phyloP scores from a whole-genome alignment of 345 rosid species.

The Eucalyptus polybractea region DNA sequence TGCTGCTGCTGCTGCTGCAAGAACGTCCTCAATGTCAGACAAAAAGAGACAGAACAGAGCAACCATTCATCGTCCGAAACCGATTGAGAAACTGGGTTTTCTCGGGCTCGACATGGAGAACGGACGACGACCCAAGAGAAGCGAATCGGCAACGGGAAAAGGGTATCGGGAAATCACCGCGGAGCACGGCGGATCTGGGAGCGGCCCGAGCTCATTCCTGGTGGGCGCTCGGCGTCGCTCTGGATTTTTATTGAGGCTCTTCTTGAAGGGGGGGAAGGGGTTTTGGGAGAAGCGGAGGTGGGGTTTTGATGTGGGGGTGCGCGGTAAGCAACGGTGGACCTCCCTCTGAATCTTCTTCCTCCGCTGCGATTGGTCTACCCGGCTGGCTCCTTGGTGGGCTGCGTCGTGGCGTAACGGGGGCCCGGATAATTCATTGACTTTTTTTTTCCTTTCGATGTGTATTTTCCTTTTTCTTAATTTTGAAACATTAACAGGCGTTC shows the following conservation, averaged over 20 bases:
- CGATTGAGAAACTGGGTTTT: background rate
- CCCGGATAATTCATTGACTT: background rate
- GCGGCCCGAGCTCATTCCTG: background rate
- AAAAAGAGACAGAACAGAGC: background rate
- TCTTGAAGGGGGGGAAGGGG: background rate
- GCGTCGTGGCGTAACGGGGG: background rate
- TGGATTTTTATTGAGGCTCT: background rate
- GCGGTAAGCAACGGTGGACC: background rate
- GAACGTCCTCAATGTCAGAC: background rate
- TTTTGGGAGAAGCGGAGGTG: background rate
- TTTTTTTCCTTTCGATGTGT: no score
- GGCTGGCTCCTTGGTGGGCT: background rate
- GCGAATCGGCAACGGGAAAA: background rate
- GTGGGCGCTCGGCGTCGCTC: background rate
- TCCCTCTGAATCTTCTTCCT: background rate
- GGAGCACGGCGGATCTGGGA: background rate
- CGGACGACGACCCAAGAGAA: background rate
- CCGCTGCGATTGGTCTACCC: background rate
- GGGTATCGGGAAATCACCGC: background rate
- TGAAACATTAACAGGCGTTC: background rate
- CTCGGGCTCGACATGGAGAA: background rate
- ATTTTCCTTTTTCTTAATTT: background rate
- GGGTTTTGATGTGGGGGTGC: background rate
- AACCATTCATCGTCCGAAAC: background rate
- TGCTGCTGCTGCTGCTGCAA: background rate